phyloP scores from a whole-genome alignment of 176 grass and related monocot species.

The Zoysia japonica region DNA sequence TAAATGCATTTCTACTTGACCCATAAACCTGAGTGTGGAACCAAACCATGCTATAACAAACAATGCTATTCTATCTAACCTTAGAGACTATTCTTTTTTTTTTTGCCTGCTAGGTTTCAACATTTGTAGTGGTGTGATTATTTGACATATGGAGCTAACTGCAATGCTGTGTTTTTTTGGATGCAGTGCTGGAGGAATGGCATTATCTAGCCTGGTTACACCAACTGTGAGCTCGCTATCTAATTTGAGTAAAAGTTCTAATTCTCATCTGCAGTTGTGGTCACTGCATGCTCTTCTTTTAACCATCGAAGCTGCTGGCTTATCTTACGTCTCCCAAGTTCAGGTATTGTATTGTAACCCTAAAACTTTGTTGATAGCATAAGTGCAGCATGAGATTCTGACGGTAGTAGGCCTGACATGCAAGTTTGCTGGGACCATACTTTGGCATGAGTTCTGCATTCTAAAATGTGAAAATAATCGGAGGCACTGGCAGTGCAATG shows the following conservation, averaged over 20 bases:
- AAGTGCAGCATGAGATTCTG: constrained; percentile 17
- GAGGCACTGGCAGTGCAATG: constrained; percentile 11
- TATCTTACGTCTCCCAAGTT: constrained; percentile 92
- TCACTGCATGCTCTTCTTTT: constrained; percentile 97
- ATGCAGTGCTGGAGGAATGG: constrained; percentile 94
- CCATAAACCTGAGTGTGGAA: neutral
- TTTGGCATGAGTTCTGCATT: constrained; percentile 1
- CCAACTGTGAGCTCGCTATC: constrained; percentile 85
- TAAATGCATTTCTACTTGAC: neutral
- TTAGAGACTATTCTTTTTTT: neutral
- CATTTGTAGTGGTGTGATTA: neutral
- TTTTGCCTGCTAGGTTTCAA: neutral
- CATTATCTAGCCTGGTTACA: constrained; percentile 83
- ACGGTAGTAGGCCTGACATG: constrained; percentile 7
- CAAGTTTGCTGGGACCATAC: constrained; percentile 14
- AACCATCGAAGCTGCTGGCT: constrained; percentile 96
- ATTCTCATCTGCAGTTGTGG: constrained; percentile 87
- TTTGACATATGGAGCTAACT: constrained; percentile 23
- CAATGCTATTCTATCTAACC: neutral
- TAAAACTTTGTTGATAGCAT: constrained; percentile 53
- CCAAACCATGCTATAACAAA: neutral
- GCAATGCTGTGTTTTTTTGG: constrained; percentile 40
- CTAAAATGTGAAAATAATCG: neutral
- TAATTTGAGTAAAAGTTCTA: constrained; percentile 78
- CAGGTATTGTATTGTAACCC: constrained; percentile 56